These are phyloP conservation scores for Helicostylum pulchrum DNA, from an alignment of 192 early-diverging fungal genomes.

Conservation along the genomic window DNA sequence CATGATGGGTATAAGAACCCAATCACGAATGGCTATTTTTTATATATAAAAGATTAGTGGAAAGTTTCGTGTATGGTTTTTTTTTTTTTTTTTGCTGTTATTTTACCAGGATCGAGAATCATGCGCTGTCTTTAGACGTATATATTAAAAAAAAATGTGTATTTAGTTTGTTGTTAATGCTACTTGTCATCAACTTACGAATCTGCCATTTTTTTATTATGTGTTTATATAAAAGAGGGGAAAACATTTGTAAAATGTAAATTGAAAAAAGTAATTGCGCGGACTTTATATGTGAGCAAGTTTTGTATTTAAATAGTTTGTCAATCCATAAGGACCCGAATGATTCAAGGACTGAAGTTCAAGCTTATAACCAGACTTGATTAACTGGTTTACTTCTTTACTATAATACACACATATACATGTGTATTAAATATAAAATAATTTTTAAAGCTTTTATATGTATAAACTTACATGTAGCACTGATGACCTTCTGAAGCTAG, in stretches of 20 bases:
- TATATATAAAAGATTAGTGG: too few species aligned
- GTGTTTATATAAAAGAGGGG: too few species aligned
- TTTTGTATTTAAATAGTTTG: background rate
- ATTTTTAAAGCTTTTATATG: background rate
- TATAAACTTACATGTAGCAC: constrained; percentile 13
- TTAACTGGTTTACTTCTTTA: constrained; percentile 3
- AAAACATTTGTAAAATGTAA: too few species aligned
- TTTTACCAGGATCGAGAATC: constrained; percentile 32
- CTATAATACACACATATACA: constrained; percentile 6
- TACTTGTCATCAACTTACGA: constrained; percentile 9
- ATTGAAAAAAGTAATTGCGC: too few species aligned
- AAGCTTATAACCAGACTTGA: constrained; percentile 3
- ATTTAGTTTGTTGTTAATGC: background rate
- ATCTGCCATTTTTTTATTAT: constrained; percentile 13
- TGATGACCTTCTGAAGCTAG: constrained; percentile 2
- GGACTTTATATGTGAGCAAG: background rate
- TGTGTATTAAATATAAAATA: background rate
- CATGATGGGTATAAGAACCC: constrained; percentile 97
- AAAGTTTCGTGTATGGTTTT: too few species aligned
- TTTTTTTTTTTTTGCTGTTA: background rate
- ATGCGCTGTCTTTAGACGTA: constrained; percentile 27
- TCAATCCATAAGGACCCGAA: constrained; percentile 11
- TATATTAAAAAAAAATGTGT: too few species aligned
- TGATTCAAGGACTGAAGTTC: constrained; percentile 18
- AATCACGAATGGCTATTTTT: constrained; percentile 70